Base-by-base conservation (phyloP, 1,284 basidiomycete species). In the Boletus semigastroideus region DNA sequence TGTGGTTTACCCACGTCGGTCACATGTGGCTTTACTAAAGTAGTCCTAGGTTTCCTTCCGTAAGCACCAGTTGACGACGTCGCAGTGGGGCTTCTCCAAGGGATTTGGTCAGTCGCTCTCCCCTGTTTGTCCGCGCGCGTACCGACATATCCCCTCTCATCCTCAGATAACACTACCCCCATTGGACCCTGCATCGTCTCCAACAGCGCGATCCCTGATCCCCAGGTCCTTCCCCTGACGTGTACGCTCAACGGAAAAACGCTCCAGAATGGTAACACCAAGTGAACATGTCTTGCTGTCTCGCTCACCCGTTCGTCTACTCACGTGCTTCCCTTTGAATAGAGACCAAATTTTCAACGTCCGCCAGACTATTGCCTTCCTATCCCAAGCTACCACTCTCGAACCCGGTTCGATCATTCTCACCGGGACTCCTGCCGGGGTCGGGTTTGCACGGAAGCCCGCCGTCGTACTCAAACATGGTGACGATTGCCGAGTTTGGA, bases 21-120 rank as follows among this genome's bases (percentile, higher is more conserved):
- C 10, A 44, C 16, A 7, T n/a, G 20, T 16, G 22, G 22, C 22
- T 20, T 30, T 12, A 4, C 38, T 59, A 19, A 48, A 13, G 2
- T 1, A 3, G 2, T 22, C 34, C 9, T 58, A 88, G 84, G 78
- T 85, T 3, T 91, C 89, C 2, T 91, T 91, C 78, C 79, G 90
- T 33, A 86, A 87, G 62, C 84, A 88, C 59, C 90, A 92, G 62
- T 70, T 86, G 67, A 78, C 81, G 2, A 82, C 84, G 3, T 85
- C 85, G 0, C 90, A 93, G 62, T 93, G 91, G 90, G 75, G 80
- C 22, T 92, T 91, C 70, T 89, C 87, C n/a, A 93, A 93, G 68
- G 78, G 87, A 30, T 91, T 89, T 56, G 87, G 86, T 87, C 43
- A 16, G 56, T 38, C 33, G 5, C 12, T 28, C 31, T 36, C 2